Percentiles rank a stretch among this genome's conserved stretches.
phyloP scores from a whole-genome alignment of 202 grass and related monocot genomes.

The Miscanthus sacchariflorus region DNA sequence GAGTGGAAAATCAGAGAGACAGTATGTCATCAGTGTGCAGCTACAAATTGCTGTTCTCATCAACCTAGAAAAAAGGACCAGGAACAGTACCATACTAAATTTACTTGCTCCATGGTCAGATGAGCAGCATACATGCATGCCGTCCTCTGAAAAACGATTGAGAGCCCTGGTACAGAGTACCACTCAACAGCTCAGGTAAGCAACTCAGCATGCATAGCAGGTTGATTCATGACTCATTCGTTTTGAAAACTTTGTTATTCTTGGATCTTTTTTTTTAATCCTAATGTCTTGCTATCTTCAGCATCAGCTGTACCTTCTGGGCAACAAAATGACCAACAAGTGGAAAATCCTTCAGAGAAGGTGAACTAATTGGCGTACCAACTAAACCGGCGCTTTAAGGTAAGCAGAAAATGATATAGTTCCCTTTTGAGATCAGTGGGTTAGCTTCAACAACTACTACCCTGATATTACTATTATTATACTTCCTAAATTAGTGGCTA shows the following conservation, averaged over 20 bases:
- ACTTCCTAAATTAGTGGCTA: conserved; percentile 40
- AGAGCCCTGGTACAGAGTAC: conserved; percentile 31
- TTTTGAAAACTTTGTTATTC: conserved; percentile 2
- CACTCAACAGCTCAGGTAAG: conserved; percentile 32
- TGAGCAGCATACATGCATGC: neutral
- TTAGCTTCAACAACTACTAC: conserved; percentile 49
- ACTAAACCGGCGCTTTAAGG: conserved; percentile 29
- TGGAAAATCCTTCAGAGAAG: conserved; percentile 38
- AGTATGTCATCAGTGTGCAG: neutral
- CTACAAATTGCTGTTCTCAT: conserved; percentile 2
- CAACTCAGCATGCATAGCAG: conserved; percentile 10
- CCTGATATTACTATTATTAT: neutral
- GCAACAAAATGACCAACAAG: conserved; percentile 17
- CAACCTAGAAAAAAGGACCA: neutral
- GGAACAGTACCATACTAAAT: neutral
- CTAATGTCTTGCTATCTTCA: conserved; percentile 1
- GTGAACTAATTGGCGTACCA: conserved; percentile 46
- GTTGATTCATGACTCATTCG: conserved; percentile 28
- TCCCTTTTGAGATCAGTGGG: conserved; percentile 45
- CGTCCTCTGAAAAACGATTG: neutral
- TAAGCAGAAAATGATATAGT: conserved; percentile 28
- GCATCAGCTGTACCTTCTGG: conserved; percentile 4
- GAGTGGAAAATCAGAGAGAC: neutral
- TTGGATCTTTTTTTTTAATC: neutral
- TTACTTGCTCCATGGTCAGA: conserved; percentile 15